Percentiles rank a stretch among this genome's conserved stretches.
These are phyloP conservation scores for Diutina neorugosa DNA, from an alignment of 1,139 yeast species.

Conservation along the genomic window DNA sequence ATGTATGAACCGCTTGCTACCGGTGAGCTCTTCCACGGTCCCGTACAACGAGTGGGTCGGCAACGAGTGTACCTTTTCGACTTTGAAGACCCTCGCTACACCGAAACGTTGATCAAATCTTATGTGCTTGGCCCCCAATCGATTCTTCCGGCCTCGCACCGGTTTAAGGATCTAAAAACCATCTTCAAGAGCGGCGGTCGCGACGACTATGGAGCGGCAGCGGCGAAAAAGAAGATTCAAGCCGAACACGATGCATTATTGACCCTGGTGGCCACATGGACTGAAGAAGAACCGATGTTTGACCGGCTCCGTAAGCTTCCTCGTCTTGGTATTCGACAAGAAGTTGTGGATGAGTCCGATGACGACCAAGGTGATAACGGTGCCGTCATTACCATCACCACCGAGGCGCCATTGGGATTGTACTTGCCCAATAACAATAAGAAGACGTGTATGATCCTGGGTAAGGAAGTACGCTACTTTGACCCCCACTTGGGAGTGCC, in stretches of 20 bases:
- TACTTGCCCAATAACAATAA: constrained; percentile 61
- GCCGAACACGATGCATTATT: constrained; percentile 17
- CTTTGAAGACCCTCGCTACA: constrained; percentile 23
- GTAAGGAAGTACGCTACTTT: constrained; percentile 68
- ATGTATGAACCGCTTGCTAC: constrained; percentile 7
- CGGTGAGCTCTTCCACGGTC: constrained; percentile 44
- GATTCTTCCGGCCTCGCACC: constrained; percentile 35
- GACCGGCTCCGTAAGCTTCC: constrained; percentile 48
- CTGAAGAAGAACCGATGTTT: constrained; percentile 29
- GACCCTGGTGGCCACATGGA: constrained; percentile 21
- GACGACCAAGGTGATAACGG: constrained; percentile 21
- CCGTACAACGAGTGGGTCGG: constrained; percentile 43
- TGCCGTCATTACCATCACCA: constrained; percentile 30
- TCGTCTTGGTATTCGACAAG: constrained; percentile 45
- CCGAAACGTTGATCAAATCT: constrained; percentile 21
- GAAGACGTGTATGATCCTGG: constrained; percentile 65
- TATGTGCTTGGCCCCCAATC: constrained; percentile 53
- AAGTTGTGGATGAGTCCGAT: constrained; percentile 25
- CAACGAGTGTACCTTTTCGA: constrained; percentile 38
- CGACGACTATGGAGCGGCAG: constrained; percentile 28
- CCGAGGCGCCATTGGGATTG: constrained; percentile 67
- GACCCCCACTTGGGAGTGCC: constrained; percentile 86
- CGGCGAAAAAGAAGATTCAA: constrained; percentile 20
- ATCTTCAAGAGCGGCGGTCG: constrained; percentile 19
- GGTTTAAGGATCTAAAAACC: constrained; percentile 44